Conservation (phyloP, 2,329 filamentous ascomycete species). For the Phyllosticta ampelicida region DNA sequence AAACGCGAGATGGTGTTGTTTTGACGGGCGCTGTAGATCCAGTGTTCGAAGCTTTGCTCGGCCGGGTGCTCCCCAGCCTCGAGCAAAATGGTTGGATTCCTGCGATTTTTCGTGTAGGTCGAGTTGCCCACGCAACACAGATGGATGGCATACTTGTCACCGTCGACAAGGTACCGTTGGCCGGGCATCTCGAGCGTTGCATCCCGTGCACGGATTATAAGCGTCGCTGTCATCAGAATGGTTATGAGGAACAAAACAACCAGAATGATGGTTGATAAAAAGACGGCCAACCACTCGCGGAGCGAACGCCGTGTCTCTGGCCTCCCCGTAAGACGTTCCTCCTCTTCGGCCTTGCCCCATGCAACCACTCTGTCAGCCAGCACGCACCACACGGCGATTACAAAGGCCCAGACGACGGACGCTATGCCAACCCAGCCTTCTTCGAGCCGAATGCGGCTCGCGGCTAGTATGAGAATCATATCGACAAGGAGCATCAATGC, state of each 20-base stretch:
- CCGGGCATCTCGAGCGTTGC: slow-evolving; percentile 63
- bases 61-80: slow-evolving; percentile 74
- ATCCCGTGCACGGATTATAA: slow-evolving; percentile 73
- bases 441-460: slow-evolving; percentile 64
- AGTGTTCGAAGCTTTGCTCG: slow-evolving; percentile 67
- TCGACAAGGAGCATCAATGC: slow-evolving; percentile 59
- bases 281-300: slow-evolving; percentile 72
- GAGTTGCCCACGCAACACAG: slow-evolving; percentile 70
- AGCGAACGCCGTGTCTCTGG: slow-evolving; percentile 74
- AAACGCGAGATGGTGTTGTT: slow-evolving; percentile 80
- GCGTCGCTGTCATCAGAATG: slow-evolving; percentile 65
- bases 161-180: slow-evolving; percentile 68
- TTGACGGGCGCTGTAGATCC: slow-evolving; percentile 62
- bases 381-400: slow-evolving; percentile 72
- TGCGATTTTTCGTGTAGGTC: slow-evolving; percentile 42
- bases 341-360: slow-evolving; percentile 88
- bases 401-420: slow-evolving; percentile 70
- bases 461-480: slow-evolving; percentile 67
- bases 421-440: slow-evolving; percentile 88
- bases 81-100: slow-evolving; percentile 68
- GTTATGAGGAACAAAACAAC: slow-evolving; percentile 56
- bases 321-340: slow-evolving; percentile 82
- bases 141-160: slow-evolving; percentile 76
- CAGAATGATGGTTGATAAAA: slow-evolving; percentile 63
- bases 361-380: slow-evolving; percentile 70